Conservation (phyloP, 2,329 filamentous ascomycete genomes). For the Hypoxylon rubiginosum region DNA sequence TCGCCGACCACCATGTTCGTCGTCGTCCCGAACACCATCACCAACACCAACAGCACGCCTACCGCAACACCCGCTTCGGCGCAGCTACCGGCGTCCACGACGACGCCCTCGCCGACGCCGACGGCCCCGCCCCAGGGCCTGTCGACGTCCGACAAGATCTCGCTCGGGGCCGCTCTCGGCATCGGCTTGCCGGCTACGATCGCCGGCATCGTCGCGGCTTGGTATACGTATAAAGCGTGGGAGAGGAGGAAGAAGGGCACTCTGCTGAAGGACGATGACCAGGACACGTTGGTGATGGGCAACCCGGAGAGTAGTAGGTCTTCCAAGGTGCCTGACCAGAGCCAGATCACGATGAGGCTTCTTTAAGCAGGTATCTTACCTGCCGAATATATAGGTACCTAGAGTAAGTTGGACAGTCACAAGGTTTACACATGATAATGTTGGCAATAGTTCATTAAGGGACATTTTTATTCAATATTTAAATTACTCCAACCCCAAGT, state of each 20-base stretch:
- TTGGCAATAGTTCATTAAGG: too few relatives aligned
- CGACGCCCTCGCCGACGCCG: background rate
- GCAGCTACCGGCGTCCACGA: background rate
- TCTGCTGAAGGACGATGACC: background rate
- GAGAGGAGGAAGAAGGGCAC: background rate
- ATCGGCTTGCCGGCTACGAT: constrained; percentile 24
- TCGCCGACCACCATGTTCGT: constrained; percentile 6
- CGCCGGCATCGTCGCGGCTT: constrained; percentile 25
- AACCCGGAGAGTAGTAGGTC: background rate
- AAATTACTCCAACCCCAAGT: too few relatives aligned
- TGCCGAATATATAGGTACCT: too few relatives aligned
- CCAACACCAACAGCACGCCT: background rate
- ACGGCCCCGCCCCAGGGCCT: constrained; percentile 5
- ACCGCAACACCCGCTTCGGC: background rate
- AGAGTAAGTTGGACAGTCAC: too few relatives aligned
- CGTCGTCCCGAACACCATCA: background rate
- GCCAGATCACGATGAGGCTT: background rate
- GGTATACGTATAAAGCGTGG: constrained; percentile 13
- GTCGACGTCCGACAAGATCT: constrained; percentile 25
- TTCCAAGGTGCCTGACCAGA: background rate
- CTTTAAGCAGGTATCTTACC: background rate
- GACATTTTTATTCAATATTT: too few relatives aligned
- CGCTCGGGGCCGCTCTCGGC: constrained; percentile 16
- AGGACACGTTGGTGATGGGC: background rate
- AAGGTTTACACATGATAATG: too few relatives aligned